Evolutionary conservation across 352 stramenopile genomes (phyloP), one percentile per base, ranked within the genome.

Genomic region (Hyaloperonospora arabidopsidis): DNA sequence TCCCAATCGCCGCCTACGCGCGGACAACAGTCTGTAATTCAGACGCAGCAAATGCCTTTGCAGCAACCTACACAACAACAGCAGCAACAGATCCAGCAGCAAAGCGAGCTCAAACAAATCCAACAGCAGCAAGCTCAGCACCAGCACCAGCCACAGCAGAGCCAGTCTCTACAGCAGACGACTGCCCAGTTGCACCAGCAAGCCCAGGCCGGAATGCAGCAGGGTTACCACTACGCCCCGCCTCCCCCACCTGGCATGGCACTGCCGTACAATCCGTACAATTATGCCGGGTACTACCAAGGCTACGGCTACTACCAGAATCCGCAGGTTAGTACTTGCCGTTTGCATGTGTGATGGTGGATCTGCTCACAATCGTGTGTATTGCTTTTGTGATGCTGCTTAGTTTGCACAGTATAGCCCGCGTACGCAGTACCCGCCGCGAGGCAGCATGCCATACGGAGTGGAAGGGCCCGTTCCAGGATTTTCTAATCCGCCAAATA

Each of bases 231-330:
- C 64, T 93, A 89, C 48, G 77, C 79, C 15, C 84, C 84, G 21
- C 84, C 80, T 29, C 84, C 84, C n/a, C 84, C 84, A 23, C 84
- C 84, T 21, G 84, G 84, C 22, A 93, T 93, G 84, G 79, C 84
- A 17, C 66, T 93, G 68, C 77, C 76, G 7, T 93, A 91, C 78
- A 91, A 93, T 67, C 84, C 84, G 49, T 93, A 93, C 72, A 93
- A 88, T 62, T 93, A 93, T 59, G 71, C 65, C 32, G 78, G 65
- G 35, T 89, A 92, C 67, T 93, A 91, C 66, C 84, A 91, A 59
- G 77, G 79, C 54, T 93, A 92, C 59, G 77, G 79, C 28, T 93
- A 93, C 65, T 93, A 92, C 65, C 81, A 91, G 59, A 93, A 89
- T 66, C 84, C 80, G 8, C 84, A 89, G 73, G 77, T 87, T 48